Percentiles rank a stretch among this genome's conserved stretches.
phyloP scores from a whole-genome alignment of 2,329 filamentous ascomycete genomes.

The Fusarium brevicatenulatum region DNA sequence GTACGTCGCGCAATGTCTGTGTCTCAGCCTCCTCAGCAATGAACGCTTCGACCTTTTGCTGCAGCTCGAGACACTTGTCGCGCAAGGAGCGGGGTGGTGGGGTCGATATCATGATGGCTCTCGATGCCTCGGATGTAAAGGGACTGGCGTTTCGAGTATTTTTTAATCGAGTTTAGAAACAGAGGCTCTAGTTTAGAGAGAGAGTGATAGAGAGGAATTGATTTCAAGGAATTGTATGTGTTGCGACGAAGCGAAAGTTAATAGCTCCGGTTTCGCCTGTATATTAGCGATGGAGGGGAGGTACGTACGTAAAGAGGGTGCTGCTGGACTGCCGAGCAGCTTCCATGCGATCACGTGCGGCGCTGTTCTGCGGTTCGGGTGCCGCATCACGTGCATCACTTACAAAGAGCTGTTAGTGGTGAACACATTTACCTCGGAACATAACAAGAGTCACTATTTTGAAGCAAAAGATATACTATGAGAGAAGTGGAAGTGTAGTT shows the following conservation, averaged over 20 bases:
- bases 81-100: constrained; percentile 45
- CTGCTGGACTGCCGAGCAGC: constrained; percentile 13
- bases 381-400: constrained; percentile 16
- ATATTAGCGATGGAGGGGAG: constrained; percentile 1
- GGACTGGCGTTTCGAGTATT: not conserved
- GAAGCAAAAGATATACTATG: too few species aligned
- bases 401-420: not conserved
- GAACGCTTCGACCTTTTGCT: constrained; percentile 71
- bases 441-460: not conserved
- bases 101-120: constrained; percentile 33
- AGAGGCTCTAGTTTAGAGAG: not conserved
- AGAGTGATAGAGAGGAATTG: not conserved
- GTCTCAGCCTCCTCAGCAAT: constrained; percentile 68
- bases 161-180: not conserved
- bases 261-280: constrained; percentile 34
- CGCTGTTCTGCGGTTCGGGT: not conserved
- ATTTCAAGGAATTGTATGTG: constrained; percentile 3
- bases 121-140: constrained; percentile 6
- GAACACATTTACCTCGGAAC: not conserved
- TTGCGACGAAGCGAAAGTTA: constrained; percentile 6
- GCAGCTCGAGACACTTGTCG: constrained; percentile 63
- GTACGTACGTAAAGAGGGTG: constrained; percentile 22
- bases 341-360: constrained; percentile 21
- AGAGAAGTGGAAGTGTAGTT: not conserved
- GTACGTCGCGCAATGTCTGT: constrained; percentile 69